phyloP scores from a whole-genome alignment of 2,329 filamentous ascomycete species.

The Huntiella bhutanensis region DNA sequence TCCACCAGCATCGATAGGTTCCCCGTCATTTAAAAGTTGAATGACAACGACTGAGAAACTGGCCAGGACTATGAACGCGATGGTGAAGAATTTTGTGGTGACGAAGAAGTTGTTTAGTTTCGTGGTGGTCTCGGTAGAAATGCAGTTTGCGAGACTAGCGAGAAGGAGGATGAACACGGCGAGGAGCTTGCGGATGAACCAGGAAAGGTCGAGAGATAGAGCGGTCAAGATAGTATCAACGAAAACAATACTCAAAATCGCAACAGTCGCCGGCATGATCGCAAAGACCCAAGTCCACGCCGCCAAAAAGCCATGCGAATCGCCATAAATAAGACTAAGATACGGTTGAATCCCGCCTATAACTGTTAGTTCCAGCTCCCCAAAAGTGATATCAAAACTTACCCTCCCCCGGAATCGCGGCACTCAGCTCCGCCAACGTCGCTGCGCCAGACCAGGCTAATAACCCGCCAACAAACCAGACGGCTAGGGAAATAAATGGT shows the following conservation, averaged over 20 bases:
- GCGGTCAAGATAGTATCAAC: slow-evolving; percentile 39
- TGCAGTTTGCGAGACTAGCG: slow-evolving; percentile 32
- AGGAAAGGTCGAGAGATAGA: slow-evolving; percentile 25
- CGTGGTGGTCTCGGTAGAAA: slow-evolving; percentile 36
- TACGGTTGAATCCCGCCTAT: slow-evolving; percentile 43
- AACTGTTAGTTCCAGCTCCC: neutral
- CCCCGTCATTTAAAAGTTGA: slow-evolving; percentile 18
- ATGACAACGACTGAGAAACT: slow-evolving; percentile 28
- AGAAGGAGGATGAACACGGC: slow-evolving; percentile 28
- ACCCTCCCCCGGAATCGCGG: slow-evolving; percentile 42
- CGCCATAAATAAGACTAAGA: slow-evolving; percentile 40
- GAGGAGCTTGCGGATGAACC: slow-evolving; percentile 27
- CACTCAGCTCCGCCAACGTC: slow-evolving; percentile 43
- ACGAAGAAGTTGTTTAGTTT: slow-evolving; percentile 37
- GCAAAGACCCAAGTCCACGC: slow-evolving; percentile 48
- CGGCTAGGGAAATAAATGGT: slow-evolving; percentile 34
- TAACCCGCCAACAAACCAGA: slow-evolving; percentile 43
- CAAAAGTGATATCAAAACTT: slow-evolving; percentile 5
- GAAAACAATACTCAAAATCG: slow-evolving; percentile 45
- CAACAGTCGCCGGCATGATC: slow-evolving; percentile 44
- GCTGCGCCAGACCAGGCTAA: slow-evolving; percentile 45
- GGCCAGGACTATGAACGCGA: slow-evolving; percentile 28
- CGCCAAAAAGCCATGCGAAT: slow-evolving; percentile 41
- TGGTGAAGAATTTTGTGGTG: slow-evolving; percentile 31
- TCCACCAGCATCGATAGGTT: slow-evolving; percentile 23